Base-by-base conservation (phyloP, 345 rosid genomes). In the Pistacia atlantica region DNA sequence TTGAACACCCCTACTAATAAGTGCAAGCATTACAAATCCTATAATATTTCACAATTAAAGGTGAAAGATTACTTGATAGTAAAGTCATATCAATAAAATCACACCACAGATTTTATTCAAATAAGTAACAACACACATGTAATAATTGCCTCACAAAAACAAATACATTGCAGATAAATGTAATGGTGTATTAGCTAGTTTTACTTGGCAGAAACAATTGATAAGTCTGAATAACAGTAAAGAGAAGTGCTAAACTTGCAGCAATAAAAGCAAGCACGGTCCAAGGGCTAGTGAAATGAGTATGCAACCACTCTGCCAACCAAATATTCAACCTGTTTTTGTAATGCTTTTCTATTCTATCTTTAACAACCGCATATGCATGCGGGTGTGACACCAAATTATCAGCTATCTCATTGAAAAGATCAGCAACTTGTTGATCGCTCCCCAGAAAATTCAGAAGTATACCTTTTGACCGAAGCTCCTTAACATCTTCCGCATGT, bases 401-500 rank as follows among this genome's bases (percentile, higher is more conserved):
- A 33, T 52, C 38, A 17, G 79, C 52, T 61, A 70, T 58, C n/a
- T 64, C 31, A 20, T 69, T 42, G 37, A 80, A 76, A n/a, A 66
- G 57, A 28, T 66, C 13, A 1, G 65, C 61, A n/a, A 72, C 83
- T 3, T 59, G 58, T 33, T 59, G 46, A 20, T 80, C 80, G 37
- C 76, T 66, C 20, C 72, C 67, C 2, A 80, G 80, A n/a, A 49
- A 20, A 56, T 58, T 76, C 42, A 46, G 14, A 16, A 76, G 35
- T 37, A 76, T 60, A 18, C 76, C 69, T 55, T 33, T 33, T 16
- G 65, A 57, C 3, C 73, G 72, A 67, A 76, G 22, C 80, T 25
- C 80, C 65, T 33, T 52, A 2, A 67, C 80, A 45, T 80, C 80
- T 12, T 80, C 77, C 1, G 59, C 74, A 1, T 65, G 75, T 16